Conservation (phyloP, 1,284 basidiomycete species). For the Irpex lacteus region DNA sequence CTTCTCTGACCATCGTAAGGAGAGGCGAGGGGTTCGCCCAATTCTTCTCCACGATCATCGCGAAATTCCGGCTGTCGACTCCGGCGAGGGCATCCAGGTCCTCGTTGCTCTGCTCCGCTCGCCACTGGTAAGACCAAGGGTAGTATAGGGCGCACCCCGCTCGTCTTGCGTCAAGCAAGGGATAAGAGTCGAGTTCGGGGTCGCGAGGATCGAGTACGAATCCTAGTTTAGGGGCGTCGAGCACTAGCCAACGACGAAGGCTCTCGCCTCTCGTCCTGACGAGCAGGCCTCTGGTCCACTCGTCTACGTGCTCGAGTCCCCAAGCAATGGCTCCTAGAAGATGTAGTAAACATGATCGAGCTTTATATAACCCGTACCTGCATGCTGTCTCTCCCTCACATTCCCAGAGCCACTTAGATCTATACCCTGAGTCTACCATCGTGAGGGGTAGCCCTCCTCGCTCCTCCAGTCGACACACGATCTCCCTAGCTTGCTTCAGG, state of each 20-base stretch:
- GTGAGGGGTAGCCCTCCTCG: neutral
- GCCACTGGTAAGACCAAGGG: too few relatives aligned
- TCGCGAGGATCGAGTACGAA: neutral
- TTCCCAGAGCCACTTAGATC: neutral
- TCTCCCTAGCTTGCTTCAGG: too few relatives aligned
- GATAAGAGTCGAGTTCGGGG: neutral
- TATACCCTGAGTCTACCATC: neutral
- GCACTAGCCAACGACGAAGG: neutral
- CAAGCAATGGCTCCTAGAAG: neutral
- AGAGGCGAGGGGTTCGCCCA: too few relatives aligned
- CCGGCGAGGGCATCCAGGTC: too few relatives aligned
- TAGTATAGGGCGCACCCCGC: neutral
- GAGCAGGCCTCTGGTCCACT: neutral
- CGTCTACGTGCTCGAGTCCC: neutral
- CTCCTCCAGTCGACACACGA: too few relatives aligned
- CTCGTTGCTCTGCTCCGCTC: too few relatives aligned
- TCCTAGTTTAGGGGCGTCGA: neutral
- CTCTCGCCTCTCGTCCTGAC: neutral
- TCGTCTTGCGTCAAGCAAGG: neutral
- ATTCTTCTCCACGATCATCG: too few relatives aligned
- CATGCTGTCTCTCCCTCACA: neutral
- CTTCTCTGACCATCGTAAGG: too few relatives aligned
- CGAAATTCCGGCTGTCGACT: too few relatives aligned
- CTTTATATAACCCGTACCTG: neutral
- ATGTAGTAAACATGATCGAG: neutral